A percentile compares a stretch with the other conserved stretches of the same genome.
These are phyloP conservation scores for Liriodendron chinense DNA, from an alignment of 164 flowering plant genomes.

Conservation along the genomic window DNA sequence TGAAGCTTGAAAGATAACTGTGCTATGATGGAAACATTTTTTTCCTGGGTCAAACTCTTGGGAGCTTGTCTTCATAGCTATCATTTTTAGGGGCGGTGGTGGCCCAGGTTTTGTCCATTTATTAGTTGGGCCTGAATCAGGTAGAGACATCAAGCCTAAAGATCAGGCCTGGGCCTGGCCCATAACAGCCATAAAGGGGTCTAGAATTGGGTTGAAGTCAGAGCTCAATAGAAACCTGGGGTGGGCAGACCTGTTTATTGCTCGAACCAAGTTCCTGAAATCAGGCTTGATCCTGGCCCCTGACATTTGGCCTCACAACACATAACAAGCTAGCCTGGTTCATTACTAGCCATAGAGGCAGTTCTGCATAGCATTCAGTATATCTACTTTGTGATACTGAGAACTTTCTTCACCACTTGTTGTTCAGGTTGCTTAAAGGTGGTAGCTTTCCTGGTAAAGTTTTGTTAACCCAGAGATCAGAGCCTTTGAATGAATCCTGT, in stretches of 20 bases:
- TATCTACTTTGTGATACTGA: neutral
- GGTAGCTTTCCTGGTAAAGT: slow-evolving; percentile 89
- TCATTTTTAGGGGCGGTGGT: too few relatives aligned
- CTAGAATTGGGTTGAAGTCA: neutral
- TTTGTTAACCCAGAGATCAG: slow-evolving; percentile 60
- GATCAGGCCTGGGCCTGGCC: neutral
- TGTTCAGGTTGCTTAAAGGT: slow-evolving; percentile 70
- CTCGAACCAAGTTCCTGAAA: neutral
- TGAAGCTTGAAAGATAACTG: too few relatives aligned
- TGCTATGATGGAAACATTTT: too few relatives aligned
- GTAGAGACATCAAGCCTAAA: too few relatives aligned
- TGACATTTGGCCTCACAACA: neutral
- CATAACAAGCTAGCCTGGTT: neutral
- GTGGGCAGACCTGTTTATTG: neutral
- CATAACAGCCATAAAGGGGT: neutral
- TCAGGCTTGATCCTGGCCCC: neutral
- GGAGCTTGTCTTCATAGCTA: too few relatives aligned
- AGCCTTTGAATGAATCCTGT: slow-evolving; percentile 39
- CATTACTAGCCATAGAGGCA: neutral
- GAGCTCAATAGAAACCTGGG: neutral
- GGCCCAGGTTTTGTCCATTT: too few relatives aligned
- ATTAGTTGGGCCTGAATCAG: too few relatives aligned
- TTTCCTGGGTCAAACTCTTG: too few relatives aligned
- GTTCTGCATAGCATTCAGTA: neutral
- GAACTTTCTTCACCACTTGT: neutral